Evolutionary conservation across 768 basidiomycete species (phyloP).

Genomic region (Cystobasidium onofrii): DNA sequence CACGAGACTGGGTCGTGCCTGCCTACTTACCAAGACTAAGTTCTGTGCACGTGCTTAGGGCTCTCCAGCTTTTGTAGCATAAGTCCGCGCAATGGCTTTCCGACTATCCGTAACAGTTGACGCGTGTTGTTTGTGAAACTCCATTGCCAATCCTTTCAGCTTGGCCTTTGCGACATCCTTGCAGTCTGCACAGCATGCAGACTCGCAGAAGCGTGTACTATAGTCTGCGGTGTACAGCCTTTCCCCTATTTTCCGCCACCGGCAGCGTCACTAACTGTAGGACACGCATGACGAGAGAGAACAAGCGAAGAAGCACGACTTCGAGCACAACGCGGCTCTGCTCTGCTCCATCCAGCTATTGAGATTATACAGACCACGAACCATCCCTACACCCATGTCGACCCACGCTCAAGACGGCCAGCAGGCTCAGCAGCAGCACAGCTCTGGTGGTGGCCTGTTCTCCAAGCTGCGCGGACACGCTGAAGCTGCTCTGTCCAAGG

Average conservation of each 20-base stretch:
- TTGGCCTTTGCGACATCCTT: no score
- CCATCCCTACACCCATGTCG: not conserved
- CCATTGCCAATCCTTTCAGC: no score
- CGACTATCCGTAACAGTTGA: no score
- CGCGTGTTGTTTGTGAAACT: no score
- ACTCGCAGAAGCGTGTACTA: no score
- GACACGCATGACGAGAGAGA: not conserved
- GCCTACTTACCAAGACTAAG: no score
- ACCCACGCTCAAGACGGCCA: not conserved
- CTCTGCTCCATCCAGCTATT: not conserved
- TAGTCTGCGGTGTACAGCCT: conserved; percentile 1
- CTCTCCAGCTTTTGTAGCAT: not conserved
- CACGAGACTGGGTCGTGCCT: no score
- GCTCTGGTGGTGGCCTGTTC: conserved; percentile 15
- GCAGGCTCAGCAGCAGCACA: not conserved
- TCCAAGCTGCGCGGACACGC: conserved; percentile 22
- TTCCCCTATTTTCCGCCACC: not conserved
- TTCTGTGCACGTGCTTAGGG: not conserved
- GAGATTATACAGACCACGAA: not conserved
- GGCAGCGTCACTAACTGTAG: not conserved
- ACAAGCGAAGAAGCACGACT: not conserved
- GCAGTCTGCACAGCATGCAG: not conserved
- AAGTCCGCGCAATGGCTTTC: no score
- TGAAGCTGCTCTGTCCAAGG: conserved; percentile 3
- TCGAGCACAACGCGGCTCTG: not conserved